Evolutionary conservation across 306 rosid species (phyloP), one percentile per base, ranked within the genome.

Genomic region (Fragaria nilgerrensis): DNA sequence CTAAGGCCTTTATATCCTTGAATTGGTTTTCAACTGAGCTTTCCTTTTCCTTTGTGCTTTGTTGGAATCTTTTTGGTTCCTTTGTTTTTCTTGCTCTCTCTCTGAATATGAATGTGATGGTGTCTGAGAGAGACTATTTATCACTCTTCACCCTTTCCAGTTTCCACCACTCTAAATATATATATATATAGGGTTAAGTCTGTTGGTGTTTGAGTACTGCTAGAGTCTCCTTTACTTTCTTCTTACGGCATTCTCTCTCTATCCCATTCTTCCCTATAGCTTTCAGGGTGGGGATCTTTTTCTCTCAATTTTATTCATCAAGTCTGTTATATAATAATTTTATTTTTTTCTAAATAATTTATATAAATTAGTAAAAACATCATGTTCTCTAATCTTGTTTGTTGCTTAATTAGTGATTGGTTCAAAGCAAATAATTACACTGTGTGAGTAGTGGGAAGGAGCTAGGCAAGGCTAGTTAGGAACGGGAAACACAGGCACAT

Each of bases 151-250:
- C 49, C 43, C 84, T 77, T 74, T 58, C 80, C 96, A 84, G 83
- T 77, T 74, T 58, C 80, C 96, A 84, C 85, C 85, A 80, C 86
- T 77, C 89, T 84, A 86, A 89, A 87, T 83, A 81, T 82, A 79
- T 89, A 87, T 83, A 81, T 82, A 79, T 89, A 89, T 86, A 82
- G 78, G 70, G 27, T 66, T 66, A 13, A 79, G 80, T 61, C 81
- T 85, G 74, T 82, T 37, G 45, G 77, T 69, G 47, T 66, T 66
- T 78, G 88, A 78, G 81, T 69, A 78, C 86, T 41, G 2, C 10
- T 7, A 83, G 78, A 68, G 74, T 84, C 74, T 61, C 74, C 90
- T 93, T 93, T 91, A 88, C 97, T 91, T 89, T 91, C 86, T 87
- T 87, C 93, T 83, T 87, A 93, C 93, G 95, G 85, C 90, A 84